phyloP scores from a whole-genome alignment of 2,329 filamentous ascomycete species.

The Davidsoniella neocaledoniae region DNA sequence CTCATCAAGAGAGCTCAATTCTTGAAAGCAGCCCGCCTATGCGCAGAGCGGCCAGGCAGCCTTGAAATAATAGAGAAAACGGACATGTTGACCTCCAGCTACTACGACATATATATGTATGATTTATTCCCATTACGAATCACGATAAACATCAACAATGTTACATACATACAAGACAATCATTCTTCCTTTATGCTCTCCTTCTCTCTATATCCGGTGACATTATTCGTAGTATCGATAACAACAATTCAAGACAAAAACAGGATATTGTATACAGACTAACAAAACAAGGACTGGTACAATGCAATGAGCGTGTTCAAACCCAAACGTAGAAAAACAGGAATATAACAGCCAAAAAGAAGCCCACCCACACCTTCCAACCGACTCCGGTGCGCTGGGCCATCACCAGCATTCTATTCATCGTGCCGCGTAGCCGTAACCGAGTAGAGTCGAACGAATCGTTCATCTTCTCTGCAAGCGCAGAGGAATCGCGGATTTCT shows the following conservation, averaged over 20 bases:
- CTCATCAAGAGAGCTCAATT: conserved; percentile 40
- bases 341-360: conserved; percentile 68
- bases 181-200: not conserved
- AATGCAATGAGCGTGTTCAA: conserved; percentile 19
- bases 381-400: conserved; percentile 84
- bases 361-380: conserved; percentile 85
- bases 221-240: not conserved
- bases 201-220: too few relatives aligned
- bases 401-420: conserved; percentile 96
- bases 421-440: conserved; percentile 68
- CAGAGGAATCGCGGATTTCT: conserved; percentile 80
- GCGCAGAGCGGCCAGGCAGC: conserved; percentile 3
- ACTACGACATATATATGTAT: too few relatives aligned
- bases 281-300: not conserved
- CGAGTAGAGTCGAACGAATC: conserved; percentile 79
- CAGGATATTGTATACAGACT: not conserved
- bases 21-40: conserved; percentile 33
- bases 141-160: not conserved
- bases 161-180: not conserved
- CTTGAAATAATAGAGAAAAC: not conserved
- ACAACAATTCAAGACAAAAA: not conserved
- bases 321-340: conserved; percentile 91
- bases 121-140: too few relatives aligned
- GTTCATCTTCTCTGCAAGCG: conserved; percentile 89
- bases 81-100: not conserved